These are phyloP conservation scores for Botryotinia calthae DNA, from an alignment of 2,329 filamentous ascomycete genomes.

Conservation along the genomic window DNA sequence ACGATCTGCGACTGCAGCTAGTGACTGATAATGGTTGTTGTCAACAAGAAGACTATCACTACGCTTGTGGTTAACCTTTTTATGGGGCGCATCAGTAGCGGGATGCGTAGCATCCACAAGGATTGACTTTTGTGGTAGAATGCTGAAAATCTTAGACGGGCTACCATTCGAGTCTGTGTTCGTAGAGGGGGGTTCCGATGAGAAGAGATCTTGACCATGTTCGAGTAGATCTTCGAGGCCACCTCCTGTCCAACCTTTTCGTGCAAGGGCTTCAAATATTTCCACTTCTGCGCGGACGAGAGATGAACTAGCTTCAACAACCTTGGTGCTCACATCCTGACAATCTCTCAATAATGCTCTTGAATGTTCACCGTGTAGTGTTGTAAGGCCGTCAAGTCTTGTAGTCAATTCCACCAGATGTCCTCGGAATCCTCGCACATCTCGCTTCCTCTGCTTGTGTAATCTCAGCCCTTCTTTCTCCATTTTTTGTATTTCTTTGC, in stretches of 20 bases:
- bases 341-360: slow-evolving; percentile 58
- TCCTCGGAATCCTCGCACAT: slow-evolving; percentile 59
- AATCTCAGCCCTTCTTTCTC: slow-evolving; percentile 65
- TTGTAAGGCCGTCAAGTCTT: slow-evolving; percentile 61
- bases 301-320: slow-evolving; percentile 63
- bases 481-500: slow-evolving; percentile 59
- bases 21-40: slow-evolving; percentile 55
- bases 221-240: slow-evolving; percentile 65
- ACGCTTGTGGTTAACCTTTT: slow-evolving; percentile 42
- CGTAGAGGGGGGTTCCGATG: slow-evolving; percentile 41
- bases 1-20: slow-evolving; percentile 46
- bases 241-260: slow-evolving; percentile 66
- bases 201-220: slow-evolving; percentile 61
- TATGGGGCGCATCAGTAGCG: slow-evolving; percentile 28
- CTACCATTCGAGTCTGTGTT: slow-evolving; percentile 41
- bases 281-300: slow-evolving; percentile 67
- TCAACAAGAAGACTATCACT: slow-evolving; percentile 56
- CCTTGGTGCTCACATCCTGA: slow-evolving; percentile 61
- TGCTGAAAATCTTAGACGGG: slow-evolving; percentile 57
- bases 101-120: slow-evolving; percentile 50
- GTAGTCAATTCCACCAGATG: slow-evolving; percentile 63
- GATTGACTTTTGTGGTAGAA: slow-evolving; percentile 62
- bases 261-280: slow-evolving; percentile 64
- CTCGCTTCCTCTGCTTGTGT: slow-evolving; percentile 55
- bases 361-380: slow-evolving; percentile 59